Conservation (phyloP, 495 filamentous ascomycete genomes). For the Coniosporium apollinis region DNA sequence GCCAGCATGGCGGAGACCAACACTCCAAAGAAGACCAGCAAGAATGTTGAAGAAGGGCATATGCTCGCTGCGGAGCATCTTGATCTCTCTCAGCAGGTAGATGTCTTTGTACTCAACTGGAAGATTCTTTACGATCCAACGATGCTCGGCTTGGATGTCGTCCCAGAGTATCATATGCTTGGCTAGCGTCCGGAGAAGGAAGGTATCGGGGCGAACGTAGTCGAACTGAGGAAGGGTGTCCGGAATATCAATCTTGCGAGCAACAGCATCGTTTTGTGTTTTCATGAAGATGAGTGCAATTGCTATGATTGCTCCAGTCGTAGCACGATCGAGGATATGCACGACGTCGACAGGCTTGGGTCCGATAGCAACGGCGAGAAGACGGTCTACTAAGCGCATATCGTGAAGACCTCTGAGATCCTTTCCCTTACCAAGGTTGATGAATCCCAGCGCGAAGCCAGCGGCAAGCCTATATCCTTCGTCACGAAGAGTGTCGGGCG, state of each 20-base stretch:
- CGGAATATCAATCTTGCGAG: slow-evolving; percentile 82
- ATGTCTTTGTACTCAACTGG: slow-evolving; percentile 46
- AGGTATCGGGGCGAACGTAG: slow-evolving; percentile 83
- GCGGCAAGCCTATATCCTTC: slow-evolving; percentile 91
- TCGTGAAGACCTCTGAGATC: slow-evolving; percentile 82
- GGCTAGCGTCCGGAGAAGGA: slow-evolving; percentile 80
- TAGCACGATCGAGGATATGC: slow-evolving; percentile 82
- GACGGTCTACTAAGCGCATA: slow-evolving; percentile 79
- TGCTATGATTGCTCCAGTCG: slow-evolving; percentile 75
- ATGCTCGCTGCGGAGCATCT: slow-evolving; percentile 50
- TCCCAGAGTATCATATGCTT: slow-evolving; percentile 90
- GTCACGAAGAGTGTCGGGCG: slow-evolving; percentile 58
- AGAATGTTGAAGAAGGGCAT: slow-evolving; percentile 88
- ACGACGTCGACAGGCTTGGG: slow-evolving; percentile 77
- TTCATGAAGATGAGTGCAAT: slow-evolving; percentile 97
- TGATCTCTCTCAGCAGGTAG: slow-evolving; percentile 34
- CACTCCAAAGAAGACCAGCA: slow-evolving; percentile 69
- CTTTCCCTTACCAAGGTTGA: slow-evolving; percentile 81
- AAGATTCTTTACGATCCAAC: slow-evolving; percentile 61
- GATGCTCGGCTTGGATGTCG: slow-evolving; percentile 46
- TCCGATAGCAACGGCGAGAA: slow-evolving; percentile 68
- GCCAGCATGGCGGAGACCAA: slow-evolving; percentile 79
- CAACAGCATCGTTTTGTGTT: slow-evolving; percentile 73
- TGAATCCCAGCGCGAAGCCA: slow-evolving; percentile 83
- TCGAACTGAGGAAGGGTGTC: slow-evolving; percentile 82